Evolutionary conservation across 148 eudicot species (phyloP), one percentile per base, ranked within the genome.

Genomic region (Camellia lanceoleosa): DNA sequence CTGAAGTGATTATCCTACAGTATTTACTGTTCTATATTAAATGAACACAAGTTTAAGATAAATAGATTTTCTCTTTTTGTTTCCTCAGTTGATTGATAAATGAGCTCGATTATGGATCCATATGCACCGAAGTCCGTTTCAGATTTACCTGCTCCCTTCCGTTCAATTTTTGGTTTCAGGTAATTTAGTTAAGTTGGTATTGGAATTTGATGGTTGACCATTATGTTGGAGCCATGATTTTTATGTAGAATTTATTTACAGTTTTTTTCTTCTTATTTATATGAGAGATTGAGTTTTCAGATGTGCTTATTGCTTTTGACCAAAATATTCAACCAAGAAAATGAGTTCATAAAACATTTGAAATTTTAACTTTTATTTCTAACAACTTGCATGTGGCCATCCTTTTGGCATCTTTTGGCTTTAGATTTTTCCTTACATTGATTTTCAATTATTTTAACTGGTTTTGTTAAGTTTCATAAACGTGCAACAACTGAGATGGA

Each of bases 141-240:
- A 7, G 92, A 91, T 72, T 84, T 91, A 82, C 94, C 94, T 16
- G 80, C 77, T 78, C 87, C 84, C 63, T 89, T 91, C 41, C 89
- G 80, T 44, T 87, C 94, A 52, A 68, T 83, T 75, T 91, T 95
- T 81, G 85, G 84, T 81, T 95, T 95, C 89, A 93, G 97, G 99
- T 93, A 82, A 76, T 65, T 69, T 69, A 43, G 13, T 42, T 11
- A 15, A 19, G 5, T 82, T 38, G 12, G 14, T 65, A 30, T 42
- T 38, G 20, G 14, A 52, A 72, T 63, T 18, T 51, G 51, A 38
- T n/a, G 5, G 9, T 51, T 30, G 19, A 4, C 5, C 49, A 41
- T 44, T 49, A 47, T 18, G 30, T 14, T 71, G 47, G n/a, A 38
- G 49, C 68, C 13, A 8, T 71, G 38, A 23, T 18, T 68, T 38